A percentile compares a stretch with the other conserved stretches of the same genome.
Evolutionary conservation across 1,284 basidiomycete genomes (phyloP).

Genomic region (Hypsizygus ulmarius): DNA sequence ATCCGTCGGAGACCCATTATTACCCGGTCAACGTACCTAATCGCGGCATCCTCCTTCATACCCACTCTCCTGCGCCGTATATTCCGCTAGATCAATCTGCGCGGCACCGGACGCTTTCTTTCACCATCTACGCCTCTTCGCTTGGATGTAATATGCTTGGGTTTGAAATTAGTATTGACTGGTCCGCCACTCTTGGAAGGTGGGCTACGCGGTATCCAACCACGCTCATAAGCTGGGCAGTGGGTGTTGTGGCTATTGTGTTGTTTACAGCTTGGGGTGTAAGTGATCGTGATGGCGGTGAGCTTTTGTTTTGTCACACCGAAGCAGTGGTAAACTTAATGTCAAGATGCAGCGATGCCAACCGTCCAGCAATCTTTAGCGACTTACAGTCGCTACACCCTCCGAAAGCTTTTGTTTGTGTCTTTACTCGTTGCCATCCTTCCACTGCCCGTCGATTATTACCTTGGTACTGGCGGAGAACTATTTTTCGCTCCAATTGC

Average conservation of each 20-base stretch:
- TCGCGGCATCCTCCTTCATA: conserved; percentile 60
- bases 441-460: conserved; percentile 52
- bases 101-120: conserved; percentile 40
- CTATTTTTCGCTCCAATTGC: conserved; percentile 49
- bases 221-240: conserved; percentile 65
- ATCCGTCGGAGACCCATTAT: conserved; percentile 67
- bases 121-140: conserved; percentile 58
- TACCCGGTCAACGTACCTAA: conserved; percentile 45
- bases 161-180: conserved; percentile 59
- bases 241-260: conserved; percentile 59
- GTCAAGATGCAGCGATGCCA: conserved; percentile 33
- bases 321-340: conserved; percentile 3
- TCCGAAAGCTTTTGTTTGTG: conserved; percentile 42
- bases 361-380: conserved; percentile 46
- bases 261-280: conserved; percentile 51
- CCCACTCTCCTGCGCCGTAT: conserved; percentile 71
- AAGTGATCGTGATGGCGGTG: conserved; percentile 33
- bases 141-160: conserved; percentile 41
- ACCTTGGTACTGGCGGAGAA: conserved; percentile 59
- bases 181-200: conserved; percentile 66
- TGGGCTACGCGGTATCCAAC: conserved; percentile 72
- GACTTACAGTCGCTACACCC: conserved; percentile 36
- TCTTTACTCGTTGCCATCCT: conserved; percentile 50
- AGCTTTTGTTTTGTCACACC: conserved; percentile 14
- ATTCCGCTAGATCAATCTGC: conserved; percentile 28